Conservation (phyloP, 2,329 filamentous ascomycete species). For the Aspergillus fischeri region DNA sequence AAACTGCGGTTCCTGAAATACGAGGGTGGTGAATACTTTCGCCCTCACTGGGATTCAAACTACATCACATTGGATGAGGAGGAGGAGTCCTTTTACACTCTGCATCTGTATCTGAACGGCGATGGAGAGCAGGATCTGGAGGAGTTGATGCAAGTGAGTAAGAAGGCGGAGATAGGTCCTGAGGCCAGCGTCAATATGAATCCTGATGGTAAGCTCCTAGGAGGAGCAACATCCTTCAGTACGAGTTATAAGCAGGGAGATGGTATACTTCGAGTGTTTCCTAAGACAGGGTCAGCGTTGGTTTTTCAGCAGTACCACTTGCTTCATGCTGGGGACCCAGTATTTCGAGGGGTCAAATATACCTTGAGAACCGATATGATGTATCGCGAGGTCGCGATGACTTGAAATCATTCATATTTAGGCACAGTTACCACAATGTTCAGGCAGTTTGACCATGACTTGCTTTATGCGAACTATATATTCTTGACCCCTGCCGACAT, state of each 20-base stretch:
- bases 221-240: conserved; percentile 54
- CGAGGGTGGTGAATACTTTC: conserved; percentile 67
- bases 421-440: neutral
- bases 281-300: conserved; percentile 50
- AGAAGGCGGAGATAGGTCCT: conserved; percentile 10
- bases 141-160: conserved; percentile 22
- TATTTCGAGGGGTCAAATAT: conserved; percentile 51
- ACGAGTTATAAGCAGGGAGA: conserved; percentile 28
- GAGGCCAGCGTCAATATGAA: conserved; percentile 18
- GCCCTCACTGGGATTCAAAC: conserved; percentile 63
- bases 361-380: conserved; percentile 56
- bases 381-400: conserved; percentile 31
- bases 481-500: neutral
- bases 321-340: conserved; percentile 53
- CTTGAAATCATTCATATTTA: neutral
- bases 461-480: neutral
- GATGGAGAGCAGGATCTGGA: conserved; percentile 33
- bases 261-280: conserved; percentile 40
- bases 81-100: conserved; percentile 50
- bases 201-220: conserved; percentile 37
- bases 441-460: neutral
- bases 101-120: conserved; percentile 55
- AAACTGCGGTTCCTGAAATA: conserved; percentile 74
- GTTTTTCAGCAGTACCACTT: conserved; percentile 54
- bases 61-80: conserved; percentile 56